phyloP scores from a whole-genome alignment of 2,329 filamentous ascomycete species.

The Achaetomium macrosporum region DNA sequence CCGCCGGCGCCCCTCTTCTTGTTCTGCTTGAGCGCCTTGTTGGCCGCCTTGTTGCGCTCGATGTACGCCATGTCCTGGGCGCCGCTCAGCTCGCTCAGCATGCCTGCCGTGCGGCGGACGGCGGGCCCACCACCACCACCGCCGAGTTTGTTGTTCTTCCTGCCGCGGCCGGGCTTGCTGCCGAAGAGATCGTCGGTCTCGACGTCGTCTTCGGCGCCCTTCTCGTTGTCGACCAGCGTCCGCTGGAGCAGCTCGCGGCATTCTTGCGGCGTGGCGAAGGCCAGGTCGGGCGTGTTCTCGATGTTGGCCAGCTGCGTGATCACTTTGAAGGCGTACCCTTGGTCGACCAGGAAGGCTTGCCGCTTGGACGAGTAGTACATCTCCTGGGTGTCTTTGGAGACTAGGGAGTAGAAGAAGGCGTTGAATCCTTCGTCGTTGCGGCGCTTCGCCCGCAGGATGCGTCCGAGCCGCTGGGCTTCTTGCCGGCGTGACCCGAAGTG shows the following conservation, averaged over 20 bases:
- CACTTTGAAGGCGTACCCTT: slow-evolving; percentile 98
- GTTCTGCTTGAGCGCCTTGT: slow-evolving; percentile 53
- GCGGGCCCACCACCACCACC: slow-evolving; percentile 34
- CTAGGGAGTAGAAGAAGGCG: slow-evolving; percentile 96
- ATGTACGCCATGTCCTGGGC: slow-evolving; percentile 97
- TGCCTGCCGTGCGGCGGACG: slow-evolving; percentile 70
- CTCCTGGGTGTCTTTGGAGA: slow-evolving; percentile 94
- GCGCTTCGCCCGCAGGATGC: slow-evolving; percentile 90
- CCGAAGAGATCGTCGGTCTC: slow-evolving; percentile 37
- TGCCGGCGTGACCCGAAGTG: slow-evolving; percentile 96
- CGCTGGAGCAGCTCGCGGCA: slow-evolving; percentile 82
- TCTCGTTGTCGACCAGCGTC: slow-evolving; percentile 75
- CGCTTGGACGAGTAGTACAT: slow-evolving; percentile 98
- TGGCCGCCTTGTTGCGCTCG: slow-evolving; percentile 70
- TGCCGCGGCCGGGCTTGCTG: slow-evolving; percentile 20
- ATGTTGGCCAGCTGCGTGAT: slow-evolving; percentile 94
- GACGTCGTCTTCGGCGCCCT: slow-evolving; percentile 28
- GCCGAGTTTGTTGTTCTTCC: slow-evolving; percentile 12
- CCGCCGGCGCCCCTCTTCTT: slow-evolving; percentile 45
- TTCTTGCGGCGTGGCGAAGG: slow-evolving; percentile 72
- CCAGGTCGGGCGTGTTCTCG: slow-evolving; percentile 72
- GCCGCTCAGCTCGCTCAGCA: slow-evolving; percentile 77
- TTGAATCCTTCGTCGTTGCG: slow-evolving; percentile 98
- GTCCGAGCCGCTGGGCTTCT: slow-evolving; percentile 87
- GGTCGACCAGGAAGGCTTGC: slow-evolving; percentile 94